Conservation (phyloP, 192 early-diverging fungal genomes). For the Globomyces pollinis-pini region DNA sequence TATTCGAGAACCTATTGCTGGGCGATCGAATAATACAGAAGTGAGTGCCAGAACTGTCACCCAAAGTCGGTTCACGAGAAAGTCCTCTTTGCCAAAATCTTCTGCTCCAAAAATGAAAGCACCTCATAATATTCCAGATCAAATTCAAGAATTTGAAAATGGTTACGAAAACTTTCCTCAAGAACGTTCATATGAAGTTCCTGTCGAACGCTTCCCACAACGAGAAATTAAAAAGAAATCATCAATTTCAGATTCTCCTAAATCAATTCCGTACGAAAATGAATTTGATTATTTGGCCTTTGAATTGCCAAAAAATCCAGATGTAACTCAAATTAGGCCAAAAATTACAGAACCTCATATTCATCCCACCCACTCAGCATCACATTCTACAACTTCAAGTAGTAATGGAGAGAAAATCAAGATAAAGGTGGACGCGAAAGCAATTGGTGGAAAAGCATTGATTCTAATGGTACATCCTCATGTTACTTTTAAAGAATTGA, state of each 20-base stretch:
- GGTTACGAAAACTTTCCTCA: background rate
- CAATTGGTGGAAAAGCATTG: background rate
- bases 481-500: background rate
- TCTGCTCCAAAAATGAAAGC: too few relatives aligned
- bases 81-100: conserved; percentile 1
- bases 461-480: background rate
- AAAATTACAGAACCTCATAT: too few relatives aligned
- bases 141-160: background rate
- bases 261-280: too few relatives aligned
- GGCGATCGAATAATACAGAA: background rate
- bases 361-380: background rate
- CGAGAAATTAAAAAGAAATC: background rate
- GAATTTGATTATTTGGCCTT: background rate
- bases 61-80: background rate
- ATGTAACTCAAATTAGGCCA: too few relatives aligned
- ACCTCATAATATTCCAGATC: too few relatives aligned
- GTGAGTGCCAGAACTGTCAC: background rate
- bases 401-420: background rate
- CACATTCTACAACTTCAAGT: background rate
- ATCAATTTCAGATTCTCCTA: background rate
- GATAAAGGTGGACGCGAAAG: background rate
- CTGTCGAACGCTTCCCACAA: background rate
- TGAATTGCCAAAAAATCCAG: background rate
- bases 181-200: background rate
- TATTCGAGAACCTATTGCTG: too few relatives aligned